These are phyloP conservation scores for Penicillium pancosmium DNA, from an alignment of 495 filamentous ascomycete species.

Conservation along the genomic window DNA sequence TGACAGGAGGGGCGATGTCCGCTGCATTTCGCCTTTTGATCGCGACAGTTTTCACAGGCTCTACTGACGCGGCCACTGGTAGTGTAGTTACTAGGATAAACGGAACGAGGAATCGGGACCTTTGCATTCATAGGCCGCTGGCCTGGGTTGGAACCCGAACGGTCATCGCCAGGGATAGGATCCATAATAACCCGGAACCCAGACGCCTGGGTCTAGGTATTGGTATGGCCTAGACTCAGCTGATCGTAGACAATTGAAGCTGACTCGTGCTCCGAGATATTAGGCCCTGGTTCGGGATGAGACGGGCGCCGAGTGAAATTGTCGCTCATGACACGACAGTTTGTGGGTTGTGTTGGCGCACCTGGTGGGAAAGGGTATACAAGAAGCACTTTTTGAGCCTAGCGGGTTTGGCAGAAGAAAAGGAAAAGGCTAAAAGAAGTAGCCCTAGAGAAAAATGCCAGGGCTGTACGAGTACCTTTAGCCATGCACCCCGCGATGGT, in stretches of 20 bases:
- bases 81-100: slow-evolving; percentile 29
- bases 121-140: slow-evolving; percentile 35
- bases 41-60: slow-evolving; percentile 75
- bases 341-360: slow-evolving; percentile 14
- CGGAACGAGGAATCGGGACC: slow-evolving; percentile 43
- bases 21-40: slow-evolving; percentile 68
- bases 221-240: slow-evolving; percentile 22
- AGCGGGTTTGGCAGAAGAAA: background rate
- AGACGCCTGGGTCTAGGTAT: slow-evolving; percentile 18
- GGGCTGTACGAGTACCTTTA: background rate
- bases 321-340: slow-evolving; percentile 23
- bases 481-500: background rate
- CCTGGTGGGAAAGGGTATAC: slow-evolving; percentile 11
- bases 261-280: slow-evolving; percentile 25
- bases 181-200: slow-evolving; percentile 21
- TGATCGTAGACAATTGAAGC: slow-evolving; percentile 20
- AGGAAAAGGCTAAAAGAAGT: background rate
- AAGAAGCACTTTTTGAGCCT: slow-evolving; percentile 8
- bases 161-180: slow-evolving; percentile 19
- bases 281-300: slow-evolving; percentile 25
- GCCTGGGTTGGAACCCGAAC: slow-evolving; percentile 11
- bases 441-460: slow-evolving; percentile 5
- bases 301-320: slow-evolving; percentile 23
- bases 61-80: slow-evolving; percentile 47
- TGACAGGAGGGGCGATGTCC: slow-evolving; percentile 59